Evolutionary conservation across 2,329 filamentous ascomycete species (phyloP).

Genomic region (Aspergillus luchuensis): DNA sequence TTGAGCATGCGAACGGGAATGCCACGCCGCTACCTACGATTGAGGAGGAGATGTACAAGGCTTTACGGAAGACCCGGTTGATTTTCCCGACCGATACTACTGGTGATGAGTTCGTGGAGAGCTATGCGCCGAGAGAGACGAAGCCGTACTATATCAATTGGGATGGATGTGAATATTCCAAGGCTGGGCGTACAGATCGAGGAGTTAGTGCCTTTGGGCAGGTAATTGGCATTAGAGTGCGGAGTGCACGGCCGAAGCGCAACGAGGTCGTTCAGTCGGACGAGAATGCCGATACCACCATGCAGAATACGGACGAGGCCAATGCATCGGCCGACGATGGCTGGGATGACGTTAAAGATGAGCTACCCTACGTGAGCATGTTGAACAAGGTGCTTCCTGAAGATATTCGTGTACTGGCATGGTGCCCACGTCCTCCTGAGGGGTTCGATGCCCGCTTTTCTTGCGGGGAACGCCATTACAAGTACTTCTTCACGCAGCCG

Average conservation of each 20-base stretch:
- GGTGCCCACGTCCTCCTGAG: slow-evolving; percentile 79
- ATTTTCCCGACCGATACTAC: slow-evolving; percentile 68
- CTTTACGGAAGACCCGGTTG: slow-evolving; percentile 75
- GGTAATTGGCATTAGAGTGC: slow-evolving; percentile 79
- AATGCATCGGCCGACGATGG: slow-evolving; percentile 40
- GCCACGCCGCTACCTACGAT: slow-evolving; percentile 73
- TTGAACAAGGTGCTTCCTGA: slow-evolving; percentile 85
- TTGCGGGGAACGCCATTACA: slow-evolving; percentile 86
- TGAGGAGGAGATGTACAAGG: slow-evolving; percentile 93
- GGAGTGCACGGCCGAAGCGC: slow-evolving; percentile 70
- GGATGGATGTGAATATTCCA: slow-evolving; percentile 85
- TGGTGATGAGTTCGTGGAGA: slow-evolving; percentile 42
- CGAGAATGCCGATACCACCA: slow-evolving; percentile 17
- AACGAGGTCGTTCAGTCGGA: slow-evolving; percentile 7
- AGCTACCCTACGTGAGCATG: slow-evolving; percentile 79
- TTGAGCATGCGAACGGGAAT: slow-evolving; percentile 78
- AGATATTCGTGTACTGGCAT: slow-evolving; percentile 88
- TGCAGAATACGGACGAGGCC: slow-evolving; percentile 20
- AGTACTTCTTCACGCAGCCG: slow-evolving; percentile 97
- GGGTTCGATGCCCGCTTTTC: slow-evolving; percentile 90
- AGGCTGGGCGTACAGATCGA: slow-evolving; percentile 89
- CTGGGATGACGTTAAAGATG: slow-evolving; percentile 72
- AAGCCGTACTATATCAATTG: slow-evolving; percentile 64
- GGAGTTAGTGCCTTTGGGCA: slow-evolving; percentile 97
- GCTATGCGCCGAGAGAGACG: slow-evolving; percentile 43